Base-by-base conservation (phyloP, 441 rosid genomes). In the Erodium trifolium region DNA sequence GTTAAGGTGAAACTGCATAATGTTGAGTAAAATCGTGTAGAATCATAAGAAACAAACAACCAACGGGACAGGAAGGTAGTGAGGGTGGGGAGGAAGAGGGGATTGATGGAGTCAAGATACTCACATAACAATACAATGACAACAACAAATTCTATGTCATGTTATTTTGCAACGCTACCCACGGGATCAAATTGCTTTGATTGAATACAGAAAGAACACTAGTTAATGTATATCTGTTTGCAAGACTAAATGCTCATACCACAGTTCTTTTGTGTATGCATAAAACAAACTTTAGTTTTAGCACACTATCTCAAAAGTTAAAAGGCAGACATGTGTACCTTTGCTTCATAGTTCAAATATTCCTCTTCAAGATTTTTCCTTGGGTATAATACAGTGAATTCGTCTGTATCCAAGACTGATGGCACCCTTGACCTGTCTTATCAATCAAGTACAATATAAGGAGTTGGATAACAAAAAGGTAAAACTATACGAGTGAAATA, bases 341-440 rank as follows among this genome's bases (percentile, higher is more conserved):
- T 89, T 72, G 92, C 85, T 83, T 95, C 99, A 76, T 83, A 88
- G 29, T 82, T 89, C 75, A 90, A 72, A 83, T 95, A 95, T 84
- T 90, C 99, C 81, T 87, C 87, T 84, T 94, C 99, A 11, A 92
- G 88, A 86, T 81, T 81, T 82, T 83, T 85, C 82, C 94, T 95
- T 14, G 96, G 98, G 83, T 82, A 76, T 68, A 84, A 63, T 65
- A 75, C 85, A 71, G 81, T 82, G 45, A 79, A 75, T 35, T 81
- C 92, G 53, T 80, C 91, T 71, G 77, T 80, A 59, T 75, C 85
- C 65, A 67, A 73, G 72, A 55, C 73, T 74, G 88, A 78, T 72
- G 70, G 69, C 67, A 67, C 73, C 81, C 82, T 86, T 39, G 80
- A 85, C 76, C 98, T 94, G 90, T 74, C 70, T 70, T 70, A 5